phyloP scores from a whole-genome alignment of 2,329 filamentous ascomycete genomes.

The Xylariales sp. region DNA sequence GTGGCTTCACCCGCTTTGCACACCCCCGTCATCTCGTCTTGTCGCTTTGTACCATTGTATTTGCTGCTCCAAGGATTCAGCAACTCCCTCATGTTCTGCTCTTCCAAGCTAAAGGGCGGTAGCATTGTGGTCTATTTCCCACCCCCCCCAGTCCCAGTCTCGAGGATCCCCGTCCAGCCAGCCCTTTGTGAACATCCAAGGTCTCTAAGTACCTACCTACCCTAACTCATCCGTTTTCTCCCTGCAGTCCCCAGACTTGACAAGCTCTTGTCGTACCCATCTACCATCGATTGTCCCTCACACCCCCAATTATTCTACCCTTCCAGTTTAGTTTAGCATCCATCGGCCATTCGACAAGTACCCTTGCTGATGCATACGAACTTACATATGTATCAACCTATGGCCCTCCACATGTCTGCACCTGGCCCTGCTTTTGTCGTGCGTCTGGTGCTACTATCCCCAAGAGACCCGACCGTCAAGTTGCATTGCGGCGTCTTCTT shows the following conservation, averaged over 20 bases:
- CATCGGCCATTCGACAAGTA: constrained; percentile 16
- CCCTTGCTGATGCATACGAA: constrained; percentile 34
- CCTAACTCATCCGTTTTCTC: constrained; percentile 25
- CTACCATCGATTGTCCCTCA: constrained; percentile 24
- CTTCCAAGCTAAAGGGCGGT: constrained; percentile 25
- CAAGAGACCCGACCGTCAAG: constrained; percentile 23
- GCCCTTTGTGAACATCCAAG: constrained; percentile 20
- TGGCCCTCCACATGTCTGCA: constrained; percentile 28
- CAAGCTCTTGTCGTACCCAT: constrained; percentile 28
- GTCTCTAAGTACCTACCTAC: constrained; percentile 19
- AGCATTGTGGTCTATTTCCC: constrained; percentile 27
- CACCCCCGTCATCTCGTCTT: constrained; percentile 12
- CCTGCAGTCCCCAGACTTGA: constrained; percentile 20
- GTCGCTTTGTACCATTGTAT: constrained; percentile 12
- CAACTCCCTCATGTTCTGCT: constrained; percentile 18
- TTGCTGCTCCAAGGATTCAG: constrained; percentile 19
- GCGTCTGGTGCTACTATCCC: constrained; percentile 28
- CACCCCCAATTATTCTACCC: constrained; percentile 20
- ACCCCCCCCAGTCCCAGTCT: constrained; percentile 19
- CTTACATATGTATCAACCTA: constrained; percentile 34
- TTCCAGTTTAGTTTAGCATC: constrained; percentile 21
- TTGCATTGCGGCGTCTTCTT: constrained; percentile 23
- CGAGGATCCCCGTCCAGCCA: constrained; percentile 21
- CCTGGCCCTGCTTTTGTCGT: constrained; percentile 25
- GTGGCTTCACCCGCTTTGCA: no score